These are phyloP conservation scores for Myriosclerotinia scirpicola DNA, from an alignment of 2,329 filamentous ascomycete genomes.

Conservation along the genomic window DNA sequence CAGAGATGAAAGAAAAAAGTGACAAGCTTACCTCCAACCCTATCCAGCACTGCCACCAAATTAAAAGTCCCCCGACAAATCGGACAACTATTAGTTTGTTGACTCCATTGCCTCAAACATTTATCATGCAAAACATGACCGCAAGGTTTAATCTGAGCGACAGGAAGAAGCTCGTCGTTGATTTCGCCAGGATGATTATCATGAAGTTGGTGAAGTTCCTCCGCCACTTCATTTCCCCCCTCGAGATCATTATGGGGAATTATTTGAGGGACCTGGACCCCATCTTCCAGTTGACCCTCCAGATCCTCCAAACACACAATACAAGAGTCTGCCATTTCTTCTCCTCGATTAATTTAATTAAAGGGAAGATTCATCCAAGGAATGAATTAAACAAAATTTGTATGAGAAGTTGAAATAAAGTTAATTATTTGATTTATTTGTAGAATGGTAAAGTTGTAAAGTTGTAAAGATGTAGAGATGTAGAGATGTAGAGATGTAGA, in stretches of 20 bases:
- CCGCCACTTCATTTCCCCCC: conserved; percentile 33
- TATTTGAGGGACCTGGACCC: conserved; percentile 7
- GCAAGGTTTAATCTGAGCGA: conserved; percentile 70
- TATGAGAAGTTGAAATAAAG: no score
- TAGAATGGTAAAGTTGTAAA: no score
- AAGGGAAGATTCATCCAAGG: neutral
- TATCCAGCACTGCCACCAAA: conserved; percentile 78
- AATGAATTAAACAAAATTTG: neutral
- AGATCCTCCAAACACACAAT: conserved; percentile 68
- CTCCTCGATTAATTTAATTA: neutral
- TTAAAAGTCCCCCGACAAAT: conserved; percentile 95
- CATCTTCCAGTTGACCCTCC: conserved; percentile 33
- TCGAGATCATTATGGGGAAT: conserved; percentile 28
- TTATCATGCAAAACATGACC: conserved; percentile 90
- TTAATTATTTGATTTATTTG: no score
- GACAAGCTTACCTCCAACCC: conserved; percentile 68
- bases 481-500: no score
- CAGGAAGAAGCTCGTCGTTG: conserved; percentile 35
- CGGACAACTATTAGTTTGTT: conserved; percentile 95
- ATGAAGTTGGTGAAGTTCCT: conserved; percentile 30
- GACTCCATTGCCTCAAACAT: conserved; percentile 91
- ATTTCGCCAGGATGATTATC: conserved; percentile 29
- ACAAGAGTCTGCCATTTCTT: conserved; percentile 59
- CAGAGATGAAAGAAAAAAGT: neutral
- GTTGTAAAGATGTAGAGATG: no score